These are phyloP conservation scores for Asterochloris sp. DNA, from an alignment of 139 green algal genomes.

Conservation along the genomic window DNA sequence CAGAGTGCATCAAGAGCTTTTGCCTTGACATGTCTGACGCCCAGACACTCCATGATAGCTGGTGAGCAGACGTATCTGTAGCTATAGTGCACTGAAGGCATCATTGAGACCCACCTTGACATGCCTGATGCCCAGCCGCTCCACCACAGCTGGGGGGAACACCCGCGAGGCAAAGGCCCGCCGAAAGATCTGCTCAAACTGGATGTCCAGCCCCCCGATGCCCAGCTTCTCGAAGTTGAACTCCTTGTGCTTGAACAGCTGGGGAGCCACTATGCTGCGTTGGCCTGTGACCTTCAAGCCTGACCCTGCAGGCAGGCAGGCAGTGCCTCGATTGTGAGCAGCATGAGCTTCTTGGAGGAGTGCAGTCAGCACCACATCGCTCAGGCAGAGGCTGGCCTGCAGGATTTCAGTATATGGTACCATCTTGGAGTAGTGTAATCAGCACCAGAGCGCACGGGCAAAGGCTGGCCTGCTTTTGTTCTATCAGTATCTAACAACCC, in stretches of 20 bases:
- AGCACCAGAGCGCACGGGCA: not conserved
- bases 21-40: not conserved
- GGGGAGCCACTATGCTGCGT: constrained; percentile 57
- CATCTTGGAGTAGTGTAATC: not conserved
- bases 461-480: not conserved
- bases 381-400: not conserved
- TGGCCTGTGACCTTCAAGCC: constrained; percentile 80
- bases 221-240: constrained; percentile 96
- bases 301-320: constrained; percentile 2
- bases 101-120: constrained; percentile 87
- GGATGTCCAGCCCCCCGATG: constrained; percentile 93
- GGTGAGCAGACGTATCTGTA: not conserved
- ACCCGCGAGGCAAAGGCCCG: constrained; percentile 89
- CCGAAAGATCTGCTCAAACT: constrained; percentile 98
- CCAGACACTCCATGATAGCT: not conserved
- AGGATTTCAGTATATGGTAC: constrained; percentile 1
- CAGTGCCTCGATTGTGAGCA: not conserved
- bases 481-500: no score
- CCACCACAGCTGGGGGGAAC: constrained; percentile 84
- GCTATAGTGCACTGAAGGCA: constrained; percentile 25
- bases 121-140: constrained; percentile 92
- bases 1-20: not conserved
- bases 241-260: constrained; percentile 95
- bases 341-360: not conserved
- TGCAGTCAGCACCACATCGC: not conserved